These are phyloP conservation scores for Macrophomina tecta DNA, from an alignment of 2,329 filamentous ascomycete genomes.

Conservation along the genomic window DNA sequence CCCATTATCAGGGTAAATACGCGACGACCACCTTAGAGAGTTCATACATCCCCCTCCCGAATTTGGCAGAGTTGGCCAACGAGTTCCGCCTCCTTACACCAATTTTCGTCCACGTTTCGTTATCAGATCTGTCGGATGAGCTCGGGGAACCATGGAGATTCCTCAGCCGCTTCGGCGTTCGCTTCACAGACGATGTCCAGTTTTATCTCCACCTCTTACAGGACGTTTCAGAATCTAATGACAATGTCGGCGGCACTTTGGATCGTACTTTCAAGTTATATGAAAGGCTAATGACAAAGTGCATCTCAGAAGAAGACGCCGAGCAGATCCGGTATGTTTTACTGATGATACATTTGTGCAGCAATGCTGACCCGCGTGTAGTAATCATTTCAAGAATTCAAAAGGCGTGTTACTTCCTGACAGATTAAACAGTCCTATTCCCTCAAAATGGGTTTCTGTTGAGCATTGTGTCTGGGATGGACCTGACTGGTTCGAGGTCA, in stretches of 20 bases:
- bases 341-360: background rate
- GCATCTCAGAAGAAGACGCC: background rate
- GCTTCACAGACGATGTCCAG: background rate
- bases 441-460: background rate
- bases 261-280: background rate
- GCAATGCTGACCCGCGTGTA: background rate
- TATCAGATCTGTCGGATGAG: background rate
- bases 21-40: too few relatives aligned
- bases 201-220: background rate
- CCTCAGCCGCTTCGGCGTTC: background rate
- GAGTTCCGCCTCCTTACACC: background rate
- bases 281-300: background rate
- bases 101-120: background rate
- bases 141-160: background rate
- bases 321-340: background rate
- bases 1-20: background rate
- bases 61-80: background rate
- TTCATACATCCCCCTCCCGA: too few relatives aligned
- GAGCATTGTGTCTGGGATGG: slow-evolving; percentile 7
- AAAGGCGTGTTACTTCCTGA: background rate
- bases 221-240: too few relatives aligned
- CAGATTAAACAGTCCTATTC: background rate
- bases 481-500: background rate
- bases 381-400: background rate
- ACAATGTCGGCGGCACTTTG: too few relatives aligned